Evolutionary conservation across 129 eudicot genomes (phyloP).

Genomic region (Arctium lappa): DNA sequence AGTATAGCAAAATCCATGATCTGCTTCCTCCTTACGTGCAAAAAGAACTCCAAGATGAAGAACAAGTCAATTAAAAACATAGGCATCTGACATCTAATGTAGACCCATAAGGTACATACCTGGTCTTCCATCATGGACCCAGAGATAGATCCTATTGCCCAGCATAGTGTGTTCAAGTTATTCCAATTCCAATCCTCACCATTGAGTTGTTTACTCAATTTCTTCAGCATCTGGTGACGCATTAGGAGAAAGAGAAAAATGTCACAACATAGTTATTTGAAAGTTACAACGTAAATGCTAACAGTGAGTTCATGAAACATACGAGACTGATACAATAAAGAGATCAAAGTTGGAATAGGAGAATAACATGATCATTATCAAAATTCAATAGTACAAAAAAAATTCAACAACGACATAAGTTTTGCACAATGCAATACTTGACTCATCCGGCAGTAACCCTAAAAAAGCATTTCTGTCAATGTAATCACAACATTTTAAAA

Average conservation of each 20-base stretch:
- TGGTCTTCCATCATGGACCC: constrained; percentile 99
- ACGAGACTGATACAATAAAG: not conserved
- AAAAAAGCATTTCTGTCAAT: not conserved
- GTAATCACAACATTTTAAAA: not conserved
- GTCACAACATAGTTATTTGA: not conserved
- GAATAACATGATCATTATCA: too few relatives aligned
- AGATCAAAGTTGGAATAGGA: not conserved
- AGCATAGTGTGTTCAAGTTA: constrained; percentile 92
- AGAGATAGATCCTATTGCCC: constrained; percentile 99
- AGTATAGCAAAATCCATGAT: not conserved
- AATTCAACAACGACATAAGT: too few relatives aligned
- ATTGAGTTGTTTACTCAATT: constrained; percentile 72
- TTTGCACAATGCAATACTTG: too few relatives aligned
- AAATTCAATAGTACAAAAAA: too few relatives aligned
- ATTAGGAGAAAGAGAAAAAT: not conserved
- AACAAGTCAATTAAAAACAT: not conserved
- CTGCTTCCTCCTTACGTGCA: not conserved
- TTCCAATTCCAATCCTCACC: constrained; percentile 99
- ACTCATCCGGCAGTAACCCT: too few relatives aligned
- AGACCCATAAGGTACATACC: constrained; percentile 35
- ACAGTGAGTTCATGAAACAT: not conserved
- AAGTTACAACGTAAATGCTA: not conserved
- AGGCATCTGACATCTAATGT: too few relatives aligned
- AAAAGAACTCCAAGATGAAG: not conserved
- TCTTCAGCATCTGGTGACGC: constrained; percentile 71